Evolutionary conservation across 805 yeast genomes (phyloP).

Genomic region (Cyberlindnera xylosilytica): DNA sequence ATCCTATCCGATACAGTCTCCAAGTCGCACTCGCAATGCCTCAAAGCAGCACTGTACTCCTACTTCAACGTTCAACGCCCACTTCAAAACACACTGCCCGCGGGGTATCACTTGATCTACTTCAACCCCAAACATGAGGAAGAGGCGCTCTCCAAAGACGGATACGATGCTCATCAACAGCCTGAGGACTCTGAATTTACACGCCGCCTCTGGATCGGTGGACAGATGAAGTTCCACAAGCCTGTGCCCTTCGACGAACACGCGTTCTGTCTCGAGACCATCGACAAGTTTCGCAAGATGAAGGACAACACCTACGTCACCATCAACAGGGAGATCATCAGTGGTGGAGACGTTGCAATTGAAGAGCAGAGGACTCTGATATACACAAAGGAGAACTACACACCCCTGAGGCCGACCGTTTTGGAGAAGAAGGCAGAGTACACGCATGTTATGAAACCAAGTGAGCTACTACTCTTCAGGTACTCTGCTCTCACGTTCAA

Average conservation of each 20-base stretch:
- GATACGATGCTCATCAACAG: constrained; percentile 71
- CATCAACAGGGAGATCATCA: constrained; percentile 46
- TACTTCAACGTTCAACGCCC: constrained; percentile 25
- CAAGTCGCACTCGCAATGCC: constrained; percentile 19
- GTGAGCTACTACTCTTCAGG: constrained; percentile 47
- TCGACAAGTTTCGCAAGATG: constrained; percentile 38
- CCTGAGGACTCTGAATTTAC: constrained; percentile 32
- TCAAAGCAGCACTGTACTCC: constrained; percentile 25
- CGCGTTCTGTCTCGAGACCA: constrained; percentile 50
- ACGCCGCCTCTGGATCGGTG: constrained; percentile 81
- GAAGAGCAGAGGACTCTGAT: constrained; percentile 57
- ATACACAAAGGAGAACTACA: constrained; percentile 46
- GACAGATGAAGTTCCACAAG: constrained; percentile 46
- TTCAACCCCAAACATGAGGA: constrained; percentile 58
- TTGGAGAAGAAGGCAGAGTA: constrained; percentile 18
- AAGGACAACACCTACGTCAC: constrained; percentile 47
- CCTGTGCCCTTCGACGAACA: constrained; percentile 35
- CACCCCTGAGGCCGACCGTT: constrained; percentile 4
- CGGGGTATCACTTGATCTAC: constrained; percentile 65
- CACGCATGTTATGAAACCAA: constrained; percentile 33
- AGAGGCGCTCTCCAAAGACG: constrained; percentile 56
- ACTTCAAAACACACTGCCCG: constrained; percentile 28
- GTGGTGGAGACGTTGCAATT: constrained; percentile 30
- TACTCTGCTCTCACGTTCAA: constrained; percentile 79
- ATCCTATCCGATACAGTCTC: constrained; percentile 20